phyloP scores from a whole-genome alignment of 2,329 filamentous ascomycete genomes.

The Coniella vitis region DNA sequence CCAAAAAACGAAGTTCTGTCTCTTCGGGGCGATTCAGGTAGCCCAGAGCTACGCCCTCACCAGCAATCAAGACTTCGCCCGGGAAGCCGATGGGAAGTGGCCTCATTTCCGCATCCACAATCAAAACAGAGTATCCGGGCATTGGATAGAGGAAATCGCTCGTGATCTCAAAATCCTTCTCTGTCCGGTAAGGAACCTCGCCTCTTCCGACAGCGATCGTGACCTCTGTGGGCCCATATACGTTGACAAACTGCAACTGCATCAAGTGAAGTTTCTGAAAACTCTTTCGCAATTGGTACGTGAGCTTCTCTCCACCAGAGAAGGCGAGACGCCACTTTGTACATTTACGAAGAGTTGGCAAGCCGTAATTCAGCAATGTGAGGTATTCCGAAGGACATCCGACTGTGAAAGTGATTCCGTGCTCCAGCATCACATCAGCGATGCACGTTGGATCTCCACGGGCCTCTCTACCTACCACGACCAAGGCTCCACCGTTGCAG shows the following conservation, averaged over 20 bases:
- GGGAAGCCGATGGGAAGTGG: slow-evolving; percentile 27
- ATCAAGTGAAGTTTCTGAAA: neutral
- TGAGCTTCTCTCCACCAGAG: neutral
- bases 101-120: slow-evolving; percentile 29
- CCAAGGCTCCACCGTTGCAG: slow-evolving; percentile 23
- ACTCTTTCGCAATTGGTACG: neutral
- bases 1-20: slow-evolving; percentile 6
- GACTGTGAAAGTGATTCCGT: slow-evolving; percentile 28
- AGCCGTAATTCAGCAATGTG: neutral
- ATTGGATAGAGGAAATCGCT: neutral
- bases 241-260: neutral
- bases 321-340: neutral
- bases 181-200: neutral
- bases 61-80: slow-evolving; percentile 34
- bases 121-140: slow-evolving; percentile 31
- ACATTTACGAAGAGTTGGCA: neutral
- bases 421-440: slow-evolving; percentile 23
- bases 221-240: slow-evolving; percentile 1
- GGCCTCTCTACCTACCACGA: slow-evolving; percentile 19
- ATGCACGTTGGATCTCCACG: slow-evolving; percentile 29
- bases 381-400: slow-evolving; percentile 33
- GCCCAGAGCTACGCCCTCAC: slow-evolving; percentile 31
- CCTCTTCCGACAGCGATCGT: neutral
- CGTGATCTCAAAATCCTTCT: neutral
- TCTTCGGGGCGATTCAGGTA: slow-evolving; percentile 28